Base-by-base conservation (phyloP, 345 rosid genomes). In the Clarkia xantiana region DNA sequence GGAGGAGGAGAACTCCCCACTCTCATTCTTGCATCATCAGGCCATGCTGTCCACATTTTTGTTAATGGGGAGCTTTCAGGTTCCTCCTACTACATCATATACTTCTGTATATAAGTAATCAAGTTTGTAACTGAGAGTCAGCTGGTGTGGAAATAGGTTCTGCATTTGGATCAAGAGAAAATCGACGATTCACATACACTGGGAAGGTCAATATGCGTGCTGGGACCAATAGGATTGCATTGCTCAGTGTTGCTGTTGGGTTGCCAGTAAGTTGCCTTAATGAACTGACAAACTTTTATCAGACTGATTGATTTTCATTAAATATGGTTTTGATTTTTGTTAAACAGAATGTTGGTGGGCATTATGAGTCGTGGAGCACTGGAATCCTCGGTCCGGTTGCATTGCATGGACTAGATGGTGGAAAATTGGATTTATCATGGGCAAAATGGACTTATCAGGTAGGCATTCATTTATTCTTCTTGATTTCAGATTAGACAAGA, bases 361-460 rank as follows among this genome's bases (percentile, higher is more conserved):
- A 87, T 57, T 93, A 65, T 10, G 99, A 93, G 84, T 64, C 88
- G 42, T 87, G 96, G 96, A 80, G 73, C 57, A 87, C 95, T 0
- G 99, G 97, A 60, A 84, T 91, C 76, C 78, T 80, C 3, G 96
- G 96, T 45, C 95, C 99, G 9, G 99, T 93, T 44, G 99, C 87
- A 62, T 60, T 93, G 47, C 95, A 77, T 44, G 97, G 99, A 38
- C 84, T 84, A 56, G 76, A 76, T 55, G 84, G 78, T 61, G 99
- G 95, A 52, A 87, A 87, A 71, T 65, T 70, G 78, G 96, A 87
- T 67, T 64, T 93, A 49, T 80, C 99, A 52, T 74, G 94, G 94
- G 87, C 85, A 60, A 84, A 82, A 50, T 93, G 99, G 97, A 93
- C 97, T 19, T 93, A 93, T 49, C 96, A 87, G 97, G 94, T 84